Percentiles rank a stretch among this genome's conserved stretches.
These are phyloP conservation scores for Aegilops sharonensis DNA, from an alignment of 176 grass and related monocot genomes.

Conservation along the genomic window DNA sequence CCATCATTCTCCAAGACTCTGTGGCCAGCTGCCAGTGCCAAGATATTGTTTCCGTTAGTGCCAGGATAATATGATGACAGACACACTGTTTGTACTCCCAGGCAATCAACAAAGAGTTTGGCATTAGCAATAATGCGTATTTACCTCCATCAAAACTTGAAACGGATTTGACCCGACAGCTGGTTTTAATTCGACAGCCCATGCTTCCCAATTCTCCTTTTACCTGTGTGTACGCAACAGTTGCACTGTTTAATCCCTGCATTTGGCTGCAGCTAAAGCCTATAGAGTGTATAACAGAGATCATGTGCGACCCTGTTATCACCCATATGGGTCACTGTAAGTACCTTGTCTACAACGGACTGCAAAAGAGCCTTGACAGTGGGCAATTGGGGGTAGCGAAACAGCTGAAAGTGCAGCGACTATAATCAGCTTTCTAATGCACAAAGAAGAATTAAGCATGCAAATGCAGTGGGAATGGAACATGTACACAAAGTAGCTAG, in stretches of 20 bases:
- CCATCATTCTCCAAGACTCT: too few relatives aligned
- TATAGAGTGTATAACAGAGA: background rate
- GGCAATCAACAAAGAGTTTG: background rate
- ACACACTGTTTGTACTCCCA: background rate
- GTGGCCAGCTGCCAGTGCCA: too few relatives aligned
- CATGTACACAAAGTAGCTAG: background rate
- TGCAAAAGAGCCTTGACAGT: background rate
- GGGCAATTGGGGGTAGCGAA: background rate
- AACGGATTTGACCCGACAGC: background rate
- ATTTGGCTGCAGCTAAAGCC: background rate
- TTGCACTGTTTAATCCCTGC: background rate
- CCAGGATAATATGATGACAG: too few relatives aligned
- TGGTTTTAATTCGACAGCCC: constrained; percentile 2
- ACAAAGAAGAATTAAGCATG: background rate
- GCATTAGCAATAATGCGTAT: background rate
- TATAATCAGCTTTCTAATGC: background rate
- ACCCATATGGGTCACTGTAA: background rate
- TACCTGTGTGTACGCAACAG: background rate
- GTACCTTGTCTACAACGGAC: background rate
- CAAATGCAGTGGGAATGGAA: background rate
- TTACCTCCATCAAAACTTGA: background rate
- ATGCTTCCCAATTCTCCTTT: background rate
- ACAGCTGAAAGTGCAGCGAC: background rate
- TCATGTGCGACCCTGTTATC: background rate
- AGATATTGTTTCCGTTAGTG: too few relatives aligned